Evolutionary conservation across 208 protist genomes (phyloP).

Genomic region (Trichomonas tenax): DNA sequence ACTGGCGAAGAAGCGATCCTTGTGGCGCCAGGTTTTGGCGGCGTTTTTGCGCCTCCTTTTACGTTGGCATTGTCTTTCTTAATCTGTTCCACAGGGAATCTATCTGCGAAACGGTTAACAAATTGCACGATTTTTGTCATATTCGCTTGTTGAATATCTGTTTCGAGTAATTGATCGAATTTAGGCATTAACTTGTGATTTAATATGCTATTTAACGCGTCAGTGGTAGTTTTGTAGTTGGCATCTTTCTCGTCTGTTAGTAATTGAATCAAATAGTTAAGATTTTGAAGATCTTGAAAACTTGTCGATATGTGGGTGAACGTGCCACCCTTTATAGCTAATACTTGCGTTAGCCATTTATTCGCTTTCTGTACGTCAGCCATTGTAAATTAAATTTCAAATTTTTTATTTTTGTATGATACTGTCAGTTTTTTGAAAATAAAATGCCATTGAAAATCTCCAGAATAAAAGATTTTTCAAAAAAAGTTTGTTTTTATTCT

Average conservation of each 20-base stretch:
- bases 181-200: not conserved
- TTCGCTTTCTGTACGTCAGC: not conserved
- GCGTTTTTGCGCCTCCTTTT: not conserved
- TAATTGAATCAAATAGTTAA: not conserved
- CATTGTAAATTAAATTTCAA: not conserved
- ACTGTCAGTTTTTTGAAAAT: not conserved
- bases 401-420: not conserved
- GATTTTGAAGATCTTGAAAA: not conserved
- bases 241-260: not conserved
- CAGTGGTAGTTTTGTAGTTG: not conserved
- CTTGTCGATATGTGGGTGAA: not conserved
- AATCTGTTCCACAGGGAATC: not conserved
- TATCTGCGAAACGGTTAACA: not conserved
- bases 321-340: not conserved
- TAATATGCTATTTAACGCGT: not conserved
- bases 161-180: not conserved
- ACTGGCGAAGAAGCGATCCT: not conserved
- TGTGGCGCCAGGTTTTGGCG: not conserved
- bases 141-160: not conserved
- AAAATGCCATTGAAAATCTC: not conserved
- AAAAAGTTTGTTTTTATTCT: no score
- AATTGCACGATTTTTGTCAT: not conserved
- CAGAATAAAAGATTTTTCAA: no score
- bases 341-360: not conserved
- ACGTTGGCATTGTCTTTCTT: not conserved